Percentiles rank a stretch among this genome's conserved stretches.
Conservation (phyloP, 2,329 filamentous ascomycete species). For the Fusarium tupiense region DNA sequence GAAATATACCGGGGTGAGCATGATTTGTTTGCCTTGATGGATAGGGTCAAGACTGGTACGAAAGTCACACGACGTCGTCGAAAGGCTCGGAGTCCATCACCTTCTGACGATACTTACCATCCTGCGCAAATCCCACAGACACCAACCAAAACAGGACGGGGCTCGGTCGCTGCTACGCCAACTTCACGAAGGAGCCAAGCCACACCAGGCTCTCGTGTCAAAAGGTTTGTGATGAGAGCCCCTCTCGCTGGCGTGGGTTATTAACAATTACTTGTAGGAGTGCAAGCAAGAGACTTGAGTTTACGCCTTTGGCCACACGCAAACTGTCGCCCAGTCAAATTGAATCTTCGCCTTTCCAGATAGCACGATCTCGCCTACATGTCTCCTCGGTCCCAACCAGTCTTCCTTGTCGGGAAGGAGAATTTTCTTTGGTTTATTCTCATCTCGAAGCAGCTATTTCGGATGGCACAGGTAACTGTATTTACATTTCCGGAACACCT, state of each 20-base stretch:
- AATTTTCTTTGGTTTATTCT: conserved; percentile 92
- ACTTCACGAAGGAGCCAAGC: conserved; percentile 44
- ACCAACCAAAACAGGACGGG: conserved; percentile 49
- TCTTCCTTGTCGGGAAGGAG: conserved; percentile 89
- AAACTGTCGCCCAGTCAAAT: conserved; percentile 79
- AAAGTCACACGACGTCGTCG: conserved; percentile 65
- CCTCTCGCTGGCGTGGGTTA: neutral
- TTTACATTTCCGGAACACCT: conserved; percentile 98
- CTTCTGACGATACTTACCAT: conserved; percentile 46
- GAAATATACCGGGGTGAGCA: conserved; percentile 76
- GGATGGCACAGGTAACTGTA: conserved; percentile 92
- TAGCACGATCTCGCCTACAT: conserved; percentile 88
- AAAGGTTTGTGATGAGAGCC: conserved; percentile 37
- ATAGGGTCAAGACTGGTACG: conserved; percentile 76
- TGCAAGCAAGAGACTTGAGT: conserved; percentile 79
- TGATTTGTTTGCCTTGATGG: conserved; percentile 72
- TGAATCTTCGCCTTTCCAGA: conserved; percentile 87
- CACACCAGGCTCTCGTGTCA: conserved; percentile 47
- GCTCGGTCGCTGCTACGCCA: conserved; percentile 43
- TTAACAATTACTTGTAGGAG: conserved; percentile 58
- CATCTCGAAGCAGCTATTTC: conserved; percentile 94
- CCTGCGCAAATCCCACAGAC: conserved; percentile 52
- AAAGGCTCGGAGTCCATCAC: conserved; percentile 46
- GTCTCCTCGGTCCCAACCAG: conserved; percentile 92
- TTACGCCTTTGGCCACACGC: conserved; percentile 92